Conservation (phyloP, 176 grass and related monocot genomes). For the Eremochloa ophiuroides region DNA sequence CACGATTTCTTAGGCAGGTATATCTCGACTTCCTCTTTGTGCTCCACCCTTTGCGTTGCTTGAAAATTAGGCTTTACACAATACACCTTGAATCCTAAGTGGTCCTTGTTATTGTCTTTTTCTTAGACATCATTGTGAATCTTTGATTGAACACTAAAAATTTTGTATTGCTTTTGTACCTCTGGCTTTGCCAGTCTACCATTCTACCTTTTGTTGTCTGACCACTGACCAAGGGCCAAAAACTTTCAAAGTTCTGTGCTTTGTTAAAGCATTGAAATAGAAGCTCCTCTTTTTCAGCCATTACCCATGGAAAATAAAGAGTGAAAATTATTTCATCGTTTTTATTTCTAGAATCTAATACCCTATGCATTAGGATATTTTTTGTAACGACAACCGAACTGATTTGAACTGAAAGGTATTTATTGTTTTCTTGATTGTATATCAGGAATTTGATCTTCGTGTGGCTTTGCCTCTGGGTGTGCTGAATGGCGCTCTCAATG, state of each 20-base stretch:
- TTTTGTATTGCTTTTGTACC: not conserved
- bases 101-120: not conserved
- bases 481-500: slow-evolving; percentile 70
- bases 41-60: not conserved
- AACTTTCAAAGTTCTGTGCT: not conserved
- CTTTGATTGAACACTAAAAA: not conserved
- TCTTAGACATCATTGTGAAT: not conserved
- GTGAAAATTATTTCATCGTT: not conserved
- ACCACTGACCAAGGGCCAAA: not conserved
- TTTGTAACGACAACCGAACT: not conserved
- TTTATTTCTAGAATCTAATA: slow-evolving; percentile 24
- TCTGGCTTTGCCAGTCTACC: not conserved
- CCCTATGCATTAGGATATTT: not conserved
- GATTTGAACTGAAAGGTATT: not conserved
- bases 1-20: slow-evolving; percentile 74
- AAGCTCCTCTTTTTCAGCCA: not conserved
- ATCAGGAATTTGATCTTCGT: slow-evolving; percentile 91
- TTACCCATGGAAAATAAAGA: not conserved
- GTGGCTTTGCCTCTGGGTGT: slow-evolving; percentile 74
- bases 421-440: slow-evolving; percentile 8
- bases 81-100: not conserved
- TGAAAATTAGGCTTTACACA: not conserved
- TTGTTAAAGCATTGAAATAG: not conserved
- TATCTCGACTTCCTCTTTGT: slow-evolving; percentile 10
- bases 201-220: not conserved